Evolutionary conservation across 345 rosid genomes (phyloP), one percentile per base, ranked within the genome.

Genomic region (Litchi chinensis): DNA sequence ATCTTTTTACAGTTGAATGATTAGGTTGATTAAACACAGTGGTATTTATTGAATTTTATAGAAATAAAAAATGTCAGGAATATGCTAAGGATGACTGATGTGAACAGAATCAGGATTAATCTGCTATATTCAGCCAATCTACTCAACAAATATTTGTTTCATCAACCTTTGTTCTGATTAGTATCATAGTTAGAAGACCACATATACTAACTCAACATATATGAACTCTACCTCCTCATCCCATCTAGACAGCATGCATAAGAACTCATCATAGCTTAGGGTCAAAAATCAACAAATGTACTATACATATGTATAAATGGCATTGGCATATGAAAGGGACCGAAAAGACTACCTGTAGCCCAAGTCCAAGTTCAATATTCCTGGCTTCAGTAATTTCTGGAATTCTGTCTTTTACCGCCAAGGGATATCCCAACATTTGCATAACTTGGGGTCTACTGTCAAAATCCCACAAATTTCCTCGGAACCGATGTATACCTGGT

Each of bases 381-480:
- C 97, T 89, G 48, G 99, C 99, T 82, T 91, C 95, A 0, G 99
- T 92, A 73, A 96, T 92, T 76, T 92, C 98, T 8, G 87, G 93
- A 78, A 91, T 92, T 87, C 94, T 88, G 73, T 96, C 98, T 57
- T 80, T 74, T 83, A 90, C 76, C 28, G 63, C 68, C 82, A 92
- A 87, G 63, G 97, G 98, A 79, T 94, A 96, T 26, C 98, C 97
- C 2, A 96, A 82, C 1, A 88, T 80, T 79, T 80, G 89, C 97
- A 90, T 89, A 59, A 93, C 97, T 70, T 89, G 86, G 2, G 93
- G 97, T 85, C 89, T 91, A 87, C 92, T 85, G 68, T 94, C 97
- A 80, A 87, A 94, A 85, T 96, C 99, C 98, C 99, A 96, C 48
- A 94, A 79, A 84, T 96, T 96, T 52, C 99, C 99, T 79, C 95